Conservation (phyloP, 2,329 filamentous ascomycete species). For the Aspergillus sclerotialis region DNA sequence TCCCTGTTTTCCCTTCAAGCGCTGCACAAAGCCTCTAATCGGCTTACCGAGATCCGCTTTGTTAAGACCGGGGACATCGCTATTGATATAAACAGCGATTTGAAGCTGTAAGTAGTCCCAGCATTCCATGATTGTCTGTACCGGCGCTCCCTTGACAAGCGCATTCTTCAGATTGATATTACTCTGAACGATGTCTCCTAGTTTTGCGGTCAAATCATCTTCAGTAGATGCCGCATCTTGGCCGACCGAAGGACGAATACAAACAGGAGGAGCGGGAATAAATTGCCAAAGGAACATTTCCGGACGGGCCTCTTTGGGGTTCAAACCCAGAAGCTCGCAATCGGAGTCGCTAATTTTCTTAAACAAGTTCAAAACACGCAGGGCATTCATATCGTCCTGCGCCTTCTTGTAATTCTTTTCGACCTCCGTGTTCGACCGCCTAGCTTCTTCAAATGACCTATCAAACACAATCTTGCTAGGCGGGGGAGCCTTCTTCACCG, state of each 20-base stretch:
- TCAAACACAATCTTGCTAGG: constrained; percentile 79
- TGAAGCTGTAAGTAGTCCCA: constrained; percentile 97
- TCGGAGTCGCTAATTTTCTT: constrained; percentile 77
- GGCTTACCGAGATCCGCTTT: constrained; percentile 81
- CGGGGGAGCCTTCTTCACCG: constrained; percentile 75
- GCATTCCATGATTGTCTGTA: constrained; percentile 91
- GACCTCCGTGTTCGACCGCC: constrained; percentile 69
- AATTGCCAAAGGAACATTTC: constrained; percentile 99
- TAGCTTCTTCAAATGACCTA: constrained; percentile 73
- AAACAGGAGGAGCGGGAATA: constrained; percentile 86
- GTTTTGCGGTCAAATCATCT: constrained; percentile 91
- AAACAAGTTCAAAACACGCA: constrained; percentile 85
- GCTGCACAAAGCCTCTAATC: constrained; percentile 88
- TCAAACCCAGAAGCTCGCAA: constrained; percentile 83
- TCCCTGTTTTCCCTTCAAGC: constrained; percentile 93
- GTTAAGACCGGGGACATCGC: constrained; percentile 86
- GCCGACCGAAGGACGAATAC: constrained; percentile 85
- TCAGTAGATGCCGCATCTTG: constrained; percentile 92
- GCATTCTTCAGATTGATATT: constrained; percentile 81
- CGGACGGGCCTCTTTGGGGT: constrained; percentile 77
- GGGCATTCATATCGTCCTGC: constrained; percentile 86
- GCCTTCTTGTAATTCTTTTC: constrained; percentile 89
- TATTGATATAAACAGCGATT: constrained; percentile 97
- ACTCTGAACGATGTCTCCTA: constrained; percentile 93
- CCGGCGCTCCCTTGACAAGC: constrained; percentile 71